Evolutionary conservation across 345 rosid species (phyloP).

Genomic region (Carallia brachiata): DNA sequence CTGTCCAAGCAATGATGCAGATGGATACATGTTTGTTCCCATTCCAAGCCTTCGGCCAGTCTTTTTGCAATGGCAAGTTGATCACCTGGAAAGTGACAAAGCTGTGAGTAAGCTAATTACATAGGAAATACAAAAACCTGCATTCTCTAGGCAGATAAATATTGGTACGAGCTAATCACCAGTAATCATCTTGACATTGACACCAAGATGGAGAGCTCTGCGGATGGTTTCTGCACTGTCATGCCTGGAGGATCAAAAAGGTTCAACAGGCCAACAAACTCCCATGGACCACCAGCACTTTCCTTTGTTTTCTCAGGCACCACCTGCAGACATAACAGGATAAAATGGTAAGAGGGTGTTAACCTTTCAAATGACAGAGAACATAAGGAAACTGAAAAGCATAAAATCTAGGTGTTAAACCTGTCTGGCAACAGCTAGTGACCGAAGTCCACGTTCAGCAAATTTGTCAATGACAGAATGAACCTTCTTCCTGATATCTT

Average conservation of each 20-base stretch:
- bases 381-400: background rate
- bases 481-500: slow-evolving; percentile 56
- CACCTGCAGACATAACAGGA: slow-evolving; percentile 30
- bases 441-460: slow-evolving; percentile 84
- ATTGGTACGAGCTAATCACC: slow-evolving; percentile 19
- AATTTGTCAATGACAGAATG: slow-evolving; percentile 60
- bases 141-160: background rate
- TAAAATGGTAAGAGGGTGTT: background rate
- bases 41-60: slow-evolving; percentile 94
- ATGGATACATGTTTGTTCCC: slow-evolving; percentile 97
- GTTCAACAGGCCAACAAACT: slow-evolving; percentile 72
- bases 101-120: background rate
- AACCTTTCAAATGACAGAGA: background rate
- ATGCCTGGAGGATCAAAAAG: slow-evolving; percentile 91
- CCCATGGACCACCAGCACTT: slow-evolving; percentile 71
- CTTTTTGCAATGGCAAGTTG: slow-evolving; percentile 86
- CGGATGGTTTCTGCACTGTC: slow-evolving; percentile 97
- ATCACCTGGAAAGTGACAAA: slow-evolving; percentile 38
- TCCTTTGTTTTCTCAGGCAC: slow-evolving; percentile 75
- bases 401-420: slow-evolving; percentile 24
- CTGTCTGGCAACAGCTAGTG: slow-evolving; percentile 79
- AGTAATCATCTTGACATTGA: slow-evolving; percentile 95
- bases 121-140: background rate
- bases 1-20: slow-evolving; percentile 75
- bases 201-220: slow-evolving; percentile 84